Conservation (phyloP, 2,329 filamentous ascomycete genomes). For the Calonectria pauciramosa region DNA sequence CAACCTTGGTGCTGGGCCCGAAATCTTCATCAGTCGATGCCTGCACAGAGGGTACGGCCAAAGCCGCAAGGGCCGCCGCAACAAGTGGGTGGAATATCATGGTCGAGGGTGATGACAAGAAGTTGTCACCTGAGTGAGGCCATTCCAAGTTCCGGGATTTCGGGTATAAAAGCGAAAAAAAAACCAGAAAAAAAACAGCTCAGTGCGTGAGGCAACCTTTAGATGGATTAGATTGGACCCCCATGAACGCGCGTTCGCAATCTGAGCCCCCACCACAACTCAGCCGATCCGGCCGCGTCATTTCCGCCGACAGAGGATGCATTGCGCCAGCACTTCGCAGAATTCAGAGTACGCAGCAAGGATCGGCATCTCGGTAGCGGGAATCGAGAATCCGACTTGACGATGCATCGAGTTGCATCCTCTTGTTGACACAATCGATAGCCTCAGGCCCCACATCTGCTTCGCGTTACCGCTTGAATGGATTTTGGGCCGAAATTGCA, state of each 20-base stretch:
- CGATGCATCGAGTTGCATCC: neutral
- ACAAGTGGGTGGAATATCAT: neutral
- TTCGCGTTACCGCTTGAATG: neutral
- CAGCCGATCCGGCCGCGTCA: neutral
- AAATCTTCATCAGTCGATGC: neutral
- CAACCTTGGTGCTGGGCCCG: constrained; percentile 14
- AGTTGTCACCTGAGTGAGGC: neutral
- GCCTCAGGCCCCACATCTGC: neutral
- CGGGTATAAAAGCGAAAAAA: neutral
- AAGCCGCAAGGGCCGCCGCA: constrained; percentile 15
- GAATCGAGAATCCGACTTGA: neutral
- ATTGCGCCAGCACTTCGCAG: neutral
- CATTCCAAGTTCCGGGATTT: neutral
- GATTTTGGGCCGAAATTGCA: neutral
- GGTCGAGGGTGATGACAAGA: neutral
- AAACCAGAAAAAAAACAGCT: neutral
- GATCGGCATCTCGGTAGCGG: neutral
- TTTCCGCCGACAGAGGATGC: neutral
- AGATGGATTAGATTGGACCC: constrained; percentile 4
- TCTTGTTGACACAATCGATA: neutral
- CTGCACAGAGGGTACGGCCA: neutral
- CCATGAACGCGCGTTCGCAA: constrained; percentile 2
- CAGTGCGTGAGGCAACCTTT: neutral
- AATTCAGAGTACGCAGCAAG: neutral
- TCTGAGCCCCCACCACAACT: neutral